A percentile compares a stretch with the other conserved stretches of the same genome.
Conservation (phyloP, 2,329 filamentous ascomycete species). For the Trichoderma pleuroti region DNA sequence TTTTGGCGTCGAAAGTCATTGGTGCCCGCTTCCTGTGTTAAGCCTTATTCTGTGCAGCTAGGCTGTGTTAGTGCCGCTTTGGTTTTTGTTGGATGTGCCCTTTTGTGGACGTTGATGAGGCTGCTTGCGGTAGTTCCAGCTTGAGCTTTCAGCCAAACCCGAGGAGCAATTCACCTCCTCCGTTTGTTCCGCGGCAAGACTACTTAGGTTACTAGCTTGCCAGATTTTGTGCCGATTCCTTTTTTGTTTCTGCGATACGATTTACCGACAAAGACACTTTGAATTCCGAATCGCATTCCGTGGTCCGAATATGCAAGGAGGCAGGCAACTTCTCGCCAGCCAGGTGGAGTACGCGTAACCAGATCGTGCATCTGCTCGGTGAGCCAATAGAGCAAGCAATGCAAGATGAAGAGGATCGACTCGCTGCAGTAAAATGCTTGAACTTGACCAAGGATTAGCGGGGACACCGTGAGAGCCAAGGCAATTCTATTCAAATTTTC, state of each 20-base stretch:
- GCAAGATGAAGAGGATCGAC: not conserved
- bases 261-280: not conserved
- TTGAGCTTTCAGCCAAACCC: not conserved
- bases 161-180: not conserved
- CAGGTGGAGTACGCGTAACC: not conserved
- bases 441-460: not conserved
- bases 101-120: not conserved
- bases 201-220: not conserved
- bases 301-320: not conserved
- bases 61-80: not conserved
- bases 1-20: conserved; percentile 3
- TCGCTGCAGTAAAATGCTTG: not conserved
- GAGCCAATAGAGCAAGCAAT: not conserved
- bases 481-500: not conserved
- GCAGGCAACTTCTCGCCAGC: not conserved
- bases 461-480: not conserved
- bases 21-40: conserved; percentile 2
- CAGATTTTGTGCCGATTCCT: not conserved
- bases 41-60: conserved; percentile 1
- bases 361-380: not conserved
- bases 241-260: not conserved
- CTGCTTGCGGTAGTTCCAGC: not conserved
- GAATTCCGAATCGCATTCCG: not conserved
- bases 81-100: not conserved
- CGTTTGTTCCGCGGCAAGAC: not conserved